These are phyloP conservation scores for Moringa oleifera DNA, from an alignment of 345 rosid genomes.

Conservation along the genomic window DNA sequence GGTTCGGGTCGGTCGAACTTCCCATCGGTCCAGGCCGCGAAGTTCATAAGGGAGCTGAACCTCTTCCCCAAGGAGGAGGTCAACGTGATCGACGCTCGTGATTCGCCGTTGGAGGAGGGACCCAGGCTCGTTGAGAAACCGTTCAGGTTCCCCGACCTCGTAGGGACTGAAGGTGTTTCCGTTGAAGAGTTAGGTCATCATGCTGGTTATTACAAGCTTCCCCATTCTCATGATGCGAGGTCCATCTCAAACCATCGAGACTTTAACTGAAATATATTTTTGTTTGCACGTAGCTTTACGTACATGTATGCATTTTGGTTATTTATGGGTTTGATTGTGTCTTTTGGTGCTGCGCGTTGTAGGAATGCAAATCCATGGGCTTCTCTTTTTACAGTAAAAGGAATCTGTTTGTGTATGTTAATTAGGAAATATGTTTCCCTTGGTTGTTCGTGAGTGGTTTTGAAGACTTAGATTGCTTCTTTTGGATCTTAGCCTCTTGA, in stretches of 20 bases:
- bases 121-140: constrained; percentile 57
- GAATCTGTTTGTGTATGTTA: too few relatives aligned
- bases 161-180: constrained; percentile 27
- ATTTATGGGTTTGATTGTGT: too few relatives aligned
- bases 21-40: constrained; percentile 63
- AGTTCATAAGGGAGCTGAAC: constrained; percentile 80
- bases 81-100: constrained; percentile 40
- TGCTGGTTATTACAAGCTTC: constrained; percentile 89
- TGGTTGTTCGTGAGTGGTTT: too few relatives aligned
- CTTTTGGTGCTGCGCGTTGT: too few relatives aligned
- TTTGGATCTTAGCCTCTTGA: too few relatives aligned
- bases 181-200: constrained; percentile 82
- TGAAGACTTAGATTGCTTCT: too few relatives aligned
- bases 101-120: constrained; percentile 9
- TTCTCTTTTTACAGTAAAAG: too few relatives aligned
- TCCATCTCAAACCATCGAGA: constrained; percentile 16
- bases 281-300: not conserved
- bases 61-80: constrained; percentile 67
- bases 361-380: too few relatives aligned
- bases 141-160: constrained; percentile 58
- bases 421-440: too few relatives aligned
- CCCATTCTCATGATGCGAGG: constrained; percentile 76
- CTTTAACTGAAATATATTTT: not conserved
- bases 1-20: constrained; percentile 38
- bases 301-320: not conserved